Evolutionary conservation across 768 basidiomycete species (phyloP).

Genomic region (Tulasnella sp.): DNA sequence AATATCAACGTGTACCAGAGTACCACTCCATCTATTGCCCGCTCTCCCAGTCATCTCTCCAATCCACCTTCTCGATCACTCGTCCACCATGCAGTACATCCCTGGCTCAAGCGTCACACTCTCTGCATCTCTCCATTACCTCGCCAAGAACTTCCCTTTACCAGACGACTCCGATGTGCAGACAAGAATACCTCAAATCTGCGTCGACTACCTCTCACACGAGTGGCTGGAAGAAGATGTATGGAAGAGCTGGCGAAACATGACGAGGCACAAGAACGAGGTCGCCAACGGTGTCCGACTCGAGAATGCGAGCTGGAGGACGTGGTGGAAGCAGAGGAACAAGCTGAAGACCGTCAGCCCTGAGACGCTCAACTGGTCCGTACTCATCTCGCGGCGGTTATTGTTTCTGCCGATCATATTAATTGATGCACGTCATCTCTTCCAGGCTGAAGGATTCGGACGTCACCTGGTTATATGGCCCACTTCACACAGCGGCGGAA

Average conservation of each 20-base stretch:
- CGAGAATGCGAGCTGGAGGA: slow-evolving; percentile 97
- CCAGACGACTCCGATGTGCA: slow-evolving; percentile 73
- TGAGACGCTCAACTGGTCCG: slow-evolving; percentile 96
- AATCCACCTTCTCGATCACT: slow-evolving; percentile 33
- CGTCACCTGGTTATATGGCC: slow-evolving; percentile 98
- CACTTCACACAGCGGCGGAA: slow-evolving; percentile 87
- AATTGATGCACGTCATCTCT: neutral
- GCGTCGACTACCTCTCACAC: slow-evolving; percentile 98
- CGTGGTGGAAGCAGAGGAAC: slow-evolving; percentile 99
- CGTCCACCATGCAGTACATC: slow-evolving; percentile 33
- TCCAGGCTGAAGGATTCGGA: slow-evolving; percentile 96
- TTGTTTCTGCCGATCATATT: neutral
- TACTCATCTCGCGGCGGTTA: neutral
- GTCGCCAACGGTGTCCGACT: slow-evolving; percentile 90
- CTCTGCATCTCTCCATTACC: slow-evolving; percentile 10
- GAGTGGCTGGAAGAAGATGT: slow-evolving; percentile 98
- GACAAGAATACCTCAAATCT: slow-evolving; percentile 67
- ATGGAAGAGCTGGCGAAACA: slow-evolving; percentile 95
- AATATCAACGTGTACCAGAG: no score
- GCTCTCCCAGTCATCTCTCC: slow-evolving; percentile 60
- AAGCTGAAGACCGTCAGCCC: slow-evolving; percentile 90
- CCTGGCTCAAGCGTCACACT: slow-evolving; percentile 20
- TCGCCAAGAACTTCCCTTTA: slow-evolving; percentile 22
- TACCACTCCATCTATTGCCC: slow-evolving; percentile 29
- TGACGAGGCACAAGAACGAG: slow-evolving; percentile 97